phyloP scores from a whole-genome alignment of 2,329 filamentous ascomycete genomes.

The Fusarium graminum region DNA sequence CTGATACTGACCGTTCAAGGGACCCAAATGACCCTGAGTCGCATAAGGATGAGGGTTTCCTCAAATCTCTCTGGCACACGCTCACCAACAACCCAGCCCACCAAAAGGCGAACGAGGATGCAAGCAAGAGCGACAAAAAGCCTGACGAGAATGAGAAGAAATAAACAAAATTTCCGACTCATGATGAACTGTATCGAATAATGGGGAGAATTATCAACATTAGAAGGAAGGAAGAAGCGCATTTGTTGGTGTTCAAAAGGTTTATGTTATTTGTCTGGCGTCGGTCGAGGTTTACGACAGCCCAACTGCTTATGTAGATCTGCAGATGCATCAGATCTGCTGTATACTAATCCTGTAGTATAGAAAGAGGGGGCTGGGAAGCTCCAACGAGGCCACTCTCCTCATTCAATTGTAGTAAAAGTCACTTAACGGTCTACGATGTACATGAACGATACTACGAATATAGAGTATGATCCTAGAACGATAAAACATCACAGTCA shows the following conservation, averaged over 20 bases:
- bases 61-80: constrained; percentile 94
- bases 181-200: constrained; percentile 48
- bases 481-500: constrained; percentile 15
- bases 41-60: constrained; percentile 87
- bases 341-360: constrained; percentile 53
- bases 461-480: constrained; percentile 21
- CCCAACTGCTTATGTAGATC: constrained; percentile 48
- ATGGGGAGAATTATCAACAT: constrained; percentile 40
- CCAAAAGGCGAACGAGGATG: constrained; percentile 52
- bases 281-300: constrained; percentile 46
- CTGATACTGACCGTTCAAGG: constrained; percentile 23
- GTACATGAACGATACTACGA: constrained; percentile 22
- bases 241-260: constrained; percentile 57
- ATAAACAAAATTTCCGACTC: constrained; percentile 53
- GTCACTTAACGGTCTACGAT: constrained; percentile 14
- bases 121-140: constrained; percentile 44
- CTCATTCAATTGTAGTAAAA: constrained; percentile 48
- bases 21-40: constrained; percentile 56
- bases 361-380: constrained; percentile 49
- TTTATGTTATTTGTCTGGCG: constrained; percentile 52
- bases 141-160: constrained; percentile 53
- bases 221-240: constrained; percentile 48
- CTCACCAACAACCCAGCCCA: constrained; percentile 81
- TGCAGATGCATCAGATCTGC: constrained; percentile 45
- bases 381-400: constrained; percentile 54